Conservation (phyloP, 2,329 filamentous ascomycete species). For the Penicillium sp. region DNA sequence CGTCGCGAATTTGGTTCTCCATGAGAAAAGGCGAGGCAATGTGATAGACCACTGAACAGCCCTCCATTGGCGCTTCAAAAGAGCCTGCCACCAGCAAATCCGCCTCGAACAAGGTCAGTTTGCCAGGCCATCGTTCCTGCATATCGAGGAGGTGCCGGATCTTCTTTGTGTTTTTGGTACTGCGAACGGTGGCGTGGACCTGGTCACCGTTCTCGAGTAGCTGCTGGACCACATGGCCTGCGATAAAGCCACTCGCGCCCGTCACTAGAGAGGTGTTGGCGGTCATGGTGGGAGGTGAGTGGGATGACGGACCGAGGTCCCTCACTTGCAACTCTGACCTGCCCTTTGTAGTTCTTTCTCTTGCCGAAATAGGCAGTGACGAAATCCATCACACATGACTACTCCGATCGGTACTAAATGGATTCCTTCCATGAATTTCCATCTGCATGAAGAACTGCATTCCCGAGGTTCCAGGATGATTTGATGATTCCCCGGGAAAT, state of each 20-base stretch:
- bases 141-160: conserved; percentile 1
- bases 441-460: too few species aligned
- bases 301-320: too few species aligned
- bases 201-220: conserved; percentile 8
- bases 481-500: too few species aligned
- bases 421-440: too few species aligned
- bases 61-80: conserved; percentile 7
- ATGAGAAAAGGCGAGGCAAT: conserved; percentile 10
- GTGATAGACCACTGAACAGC: conserved; percentile 9
- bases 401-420: too few species aligned
- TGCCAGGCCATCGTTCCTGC: too few species aligned
- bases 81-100: conserved; percentile 10
- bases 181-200: conserved; percentile 8
- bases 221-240: conserved; percentile 6
- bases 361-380: too few species aligned
- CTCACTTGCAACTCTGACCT: too few species aligned
- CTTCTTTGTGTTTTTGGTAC: conserved; percentile 4
- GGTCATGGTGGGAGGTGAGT: conserved; percentile 4
- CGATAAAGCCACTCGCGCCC: conserved; percentile 12
- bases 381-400: too few species aligned
- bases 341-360: too few species aligned
- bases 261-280: conserved; percentile 6
- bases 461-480: too few species aligned
- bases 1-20: conserved; percentile 4
- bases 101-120: conserved; percentile 9